A percentile compares a stretch with the other conserved stretches of the same genome.
Evolutionary conservation across 2,329 filamentous ascomycete species (phyloP).

Genomic region (Xylaria sp.): DNA sequence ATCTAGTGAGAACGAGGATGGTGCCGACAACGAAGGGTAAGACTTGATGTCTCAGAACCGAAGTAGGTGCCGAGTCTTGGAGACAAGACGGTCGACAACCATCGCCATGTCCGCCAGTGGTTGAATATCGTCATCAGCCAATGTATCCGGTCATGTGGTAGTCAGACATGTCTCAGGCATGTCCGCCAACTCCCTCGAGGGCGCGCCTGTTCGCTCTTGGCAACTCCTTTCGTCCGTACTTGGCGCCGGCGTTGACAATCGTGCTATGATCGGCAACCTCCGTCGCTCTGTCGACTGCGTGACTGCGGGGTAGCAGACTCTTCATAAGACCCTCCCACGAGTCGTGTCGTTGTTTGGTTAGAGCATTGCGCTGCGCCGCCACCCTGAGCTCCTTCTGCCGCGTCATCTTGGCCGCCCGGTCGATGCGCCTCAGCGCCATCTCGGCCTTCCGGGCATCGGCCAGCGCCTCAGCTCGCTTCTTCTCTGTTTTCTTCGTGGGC

Average conservation of each 20-base stretch:
- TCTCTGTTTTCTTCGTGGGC: constrained; percentile 59
- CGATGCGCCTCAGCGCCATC: constrained; percentile 67
- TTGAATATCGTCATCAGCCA: background rate
- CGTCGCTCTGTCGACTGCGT: constrained; percentile 49
- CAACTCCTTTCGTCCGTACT: constrained; percentile 64
- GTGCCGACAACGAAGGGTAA: background rate
- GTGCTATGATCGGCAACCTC: constrained; percentile 72
- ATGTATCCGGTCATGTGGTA: background rate
- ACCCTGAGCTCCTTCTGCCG: constrained; percentile 72
- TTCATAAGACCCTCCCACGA: constrained; percentile 71
- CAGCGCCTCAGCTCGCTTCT: constrained; percentile 68
- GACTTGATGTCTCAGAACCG: background rate
- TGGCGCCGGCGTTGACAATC: constrained; percentile 68
- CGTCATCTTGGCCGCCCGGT: constrained; percentile 70
- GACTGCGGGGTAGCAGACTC: constrained; percentile 58
- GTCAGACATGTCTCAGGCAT: constrained; percentile 11
- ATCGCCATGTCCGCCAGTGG: background rate
- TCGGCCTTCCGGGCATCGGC: constrained; percentile 70
- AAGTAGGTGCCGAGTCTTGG: background rate
- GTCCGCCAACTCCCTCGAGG: constrained; percentile 22
- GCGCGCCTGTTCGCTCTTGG: constrained; percentile 58
- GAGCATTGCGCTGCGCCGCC: constrained; percentile 61
- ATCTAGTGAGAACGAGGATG: background rate
- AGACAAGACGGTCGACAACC: background rate
- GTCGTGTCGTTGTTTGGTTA: constrained; percentile 65